Conservation (phyloP, 106 monocot genomes). For the Dendrobium catenatum region DNA sequence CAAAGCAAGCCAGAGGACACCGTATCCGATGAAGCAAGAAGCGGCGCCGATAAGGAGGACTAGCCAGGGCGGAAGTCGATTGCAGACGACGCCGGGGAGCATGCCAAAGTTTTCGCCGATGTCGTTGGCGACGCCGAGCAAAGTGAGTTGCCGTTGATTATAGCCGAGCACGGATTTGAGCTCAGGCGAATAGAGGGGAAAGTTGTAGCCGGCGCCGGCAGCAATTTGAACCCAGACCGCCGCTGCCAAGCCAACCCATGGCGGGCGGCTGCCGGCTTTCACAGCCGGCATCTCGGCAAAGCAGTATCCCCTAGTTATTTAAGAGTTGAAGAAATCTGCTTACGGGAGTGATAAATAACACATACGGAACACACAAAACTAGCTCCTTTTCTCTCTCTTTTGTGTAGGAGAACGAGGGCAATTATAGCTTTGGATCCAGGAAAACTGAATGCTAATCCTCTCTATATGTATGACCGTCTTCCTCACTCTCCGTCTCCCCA, state of each 20-base stretch:
- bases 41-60: slow-evolving; percentile 48
- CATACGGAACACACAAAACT: too few relatives aligned
- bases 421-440: too few relatives aligned
- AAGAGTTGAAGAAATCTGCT: background rate
- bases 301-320: background rate
- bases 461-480: too few relatives aligned
- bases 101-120: slow-evolving; percentile 80
- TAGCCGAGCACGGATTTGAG: slow-evolving; percentile 61
- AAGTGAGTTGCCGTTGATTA: slow-evolving; percentile 54
- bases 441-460: too few relatives aligned
- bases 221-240: slow-evolving; percentile 81
- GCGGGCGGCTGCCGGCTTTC: slow-evolving; percentile 72
- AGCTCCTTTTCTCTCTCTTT: too few relatives aligned
- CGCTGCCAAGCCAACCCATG: slow-evolving; percentile 85
- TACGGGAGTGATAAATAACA: background rate
- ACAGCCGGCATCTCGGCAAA: slow-evolving; percentile 9
- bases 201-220: slow-evolving; percentile 50
- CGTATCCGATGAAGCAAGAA: slow-evolving; percentile 58
- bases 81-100: slow-evolving; percentile 56
- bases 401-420: too few relatives aligned
- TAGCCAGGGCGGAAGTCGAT: slow-evolving; percentile 51
- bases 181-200: slow-evolving; percentile 72
- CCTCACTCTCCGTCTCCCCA: too few relatives aligned
- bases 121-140: slow-evolving; percentile 80
- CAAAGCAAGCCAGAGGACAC: slow-evolving; percentile 56